These are phyloP conservation scores for Argentina anserina DNA, from an alignment of 306 rosid species.

Conservation along the genomic window DNA sequence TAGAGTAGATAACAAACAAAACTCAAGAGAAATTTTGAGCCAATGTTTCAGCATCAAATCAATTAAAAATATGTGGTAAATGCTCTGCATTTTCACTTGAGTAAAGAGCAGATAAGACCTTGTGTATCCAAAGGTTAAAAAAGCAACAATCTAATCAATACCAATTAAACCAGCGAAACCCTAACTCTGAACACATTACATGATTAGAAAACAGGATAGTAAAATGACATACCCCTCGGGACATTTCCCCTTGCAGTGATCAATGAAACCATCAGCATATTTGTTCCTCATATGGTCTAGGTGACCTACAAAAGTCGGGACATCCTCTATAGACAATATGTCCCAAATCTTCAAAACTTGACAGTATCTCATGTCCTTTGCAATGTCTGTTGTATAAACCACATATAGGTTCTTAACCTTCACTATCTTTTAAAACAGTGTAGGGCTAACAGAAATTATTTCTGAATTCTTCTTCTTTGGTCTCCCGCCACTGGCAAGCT, in stretches of 20 bases:
- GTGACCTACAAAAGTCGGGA: constrained; percentile 44
- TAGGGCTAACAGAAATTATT: constrained; percentile 35
- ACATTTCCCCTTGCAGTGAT: constrained; percentile 45
- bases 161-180: background rate
- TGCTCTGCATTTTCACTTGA: background rate
- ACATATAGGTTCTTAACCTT: constrained; percentile 52
- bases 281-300: constrained; percentile 47
- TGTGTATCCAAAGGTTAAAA: background rate
- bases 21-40: too few relatives aligned
- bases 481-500: constrained; percentile 69
- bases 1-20: background rate
- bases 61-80: background rate
- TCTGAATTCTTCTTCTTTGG: constrained; percentile 41
- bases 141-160: background rate
- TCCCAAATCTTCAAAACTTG: constrained; percentile 80
- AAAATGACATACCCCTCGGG: constrained; percentile 44
- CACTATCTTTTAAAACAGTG: constrained; percentile 40
- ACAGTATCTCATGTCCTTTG: constrained; percentile 30
- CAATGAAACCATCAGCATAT: constrained; percentile 46
- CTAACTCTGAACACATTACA: background rate
- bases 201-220: background rate
- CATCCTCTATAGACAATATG: constrained; percentile 39
- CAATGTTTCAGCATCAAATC: constrained; percentile 1
- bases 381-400: constrained; percentile 49
- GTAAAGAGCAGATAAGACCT: background rate